Conservation (phyloP, 2,329 filamentous ascomycete species). For the Leptographium lundbergii region DNA sequence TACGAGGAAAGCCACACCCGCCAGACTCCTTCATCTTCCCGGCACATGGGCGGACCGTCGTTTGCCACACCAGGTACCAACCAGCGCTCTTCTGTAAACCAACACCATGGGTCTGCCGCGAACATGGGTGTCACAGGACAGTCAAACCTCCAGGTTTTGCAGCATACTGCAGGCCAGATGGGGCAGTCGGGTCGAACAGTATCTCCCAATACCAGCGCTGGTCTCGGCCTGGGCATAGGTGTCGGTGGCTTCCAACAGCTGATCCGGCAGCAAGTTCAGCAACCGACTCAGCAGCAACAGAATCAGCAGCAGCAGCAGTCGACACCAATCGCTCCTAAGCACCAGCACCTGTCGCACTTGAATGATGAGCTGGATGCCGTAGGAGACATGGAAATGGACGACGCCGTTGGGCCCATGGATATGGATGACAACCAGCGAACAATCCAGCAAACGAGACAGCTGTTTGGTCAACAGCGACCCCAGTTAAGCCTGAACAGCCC, state of each 20-base stretch:
- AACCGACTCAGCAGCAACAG: conserved; percentile 15
- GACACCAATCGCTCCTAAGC: conserved; percentile 11
- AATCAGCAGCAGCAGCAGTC: conserved; percentile 13
- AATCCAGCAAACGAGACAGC: conserved; percentile 56
- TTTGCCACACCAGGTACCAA: background rate
- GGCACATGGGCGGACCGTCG: conserved; percentile 10
- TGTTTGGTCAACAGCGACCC: conserved; percentile 55
- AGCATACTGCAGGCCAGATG: conserved; percentile 9
- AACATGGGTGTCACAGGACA: background rate
- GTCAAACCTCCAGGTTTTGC: conserved; percentile 8
- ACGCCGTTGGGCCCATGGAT: conserved; percentile 56
- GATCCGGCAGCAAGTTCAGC: conserved; percentile 26
- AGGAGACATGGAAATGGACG: conserved; percentile 96
- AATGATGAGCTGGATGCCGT: conserved; percentile 68
- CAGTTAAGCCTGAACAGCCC: conserved; percentile 69
- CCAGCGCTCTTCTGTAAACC: conserved; percentile 1
- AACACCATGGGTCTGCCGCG: background rate
- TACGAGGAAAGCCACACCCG: conserved; percentile 92
- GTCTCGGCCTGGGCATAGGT: conserved; percentile 18
- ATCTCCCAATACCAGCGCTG: conserved; percentile 1
- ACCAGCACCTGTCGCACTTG: conserved; percentile 25
- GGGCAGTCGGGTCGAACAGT: conserved; percentile 13
- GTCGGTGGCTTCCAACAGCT: conserved; percentile 26
- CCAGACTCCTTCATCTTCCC: conserved; percentile 33
- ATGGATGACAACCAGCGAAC: conserved; percentile 49